Evolutionary conservation across 192 early-diverging fungal genomes (phyloP).

Genomic region (Entomortierella chlamydospora): DNA sequence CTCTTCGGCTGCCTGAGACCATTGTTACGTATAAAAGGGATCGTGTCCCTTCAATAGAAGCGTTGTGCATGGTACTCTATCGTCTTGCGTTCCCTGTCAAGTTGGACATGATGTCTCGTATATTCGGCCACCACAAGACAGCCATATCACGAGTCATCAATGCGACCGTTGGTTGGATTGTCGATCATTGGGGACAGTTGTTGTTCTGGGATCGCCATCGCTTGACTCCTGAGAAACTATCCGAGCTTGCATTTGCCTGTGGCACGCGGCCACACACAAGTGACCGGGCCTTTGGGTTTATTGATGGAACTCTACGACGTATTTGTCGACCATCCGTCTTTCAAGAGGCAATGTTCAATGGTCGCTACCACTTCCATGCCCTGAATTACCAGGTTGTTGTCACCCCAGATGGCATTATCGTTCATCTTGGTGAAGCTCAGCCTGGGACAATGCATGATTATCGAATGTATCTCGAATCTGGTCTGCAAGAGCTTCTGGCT

Average conservation of each 20-base stretch:
- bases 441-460: slow-evolving; percentile 8
- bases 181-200: neutral
- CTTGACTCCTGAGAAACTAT: neutral
- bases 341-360: slow-evolving; percentile 6
- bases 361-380: slow-evolving; percentile 9
- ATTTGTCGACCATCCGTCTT: neutral
- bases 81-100: neutral
- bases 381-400: slow-evolving; percentile 16
- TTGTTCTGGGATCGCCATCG: slow-evolving; percentile 1
- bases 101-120: neutral
- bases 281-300: neutral
- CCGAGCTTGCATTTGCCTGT: neutral
- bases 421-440: slow-evolving; percentile 3
- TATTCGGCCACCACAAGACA: neutral
- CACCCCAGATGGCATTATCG: slow-evolving; percentile 18
- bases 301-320: slow-evolving; percentile 13
- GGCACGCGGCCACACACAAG: too few relatives aligned
- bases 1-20: neutral
- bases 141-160: neutral
- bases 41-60: neutral
- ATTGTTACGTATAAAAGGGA: neutral
- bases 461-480: neutral
- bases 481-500: neutral
- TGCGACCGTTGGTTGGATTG: neutral
- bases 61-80: neutral